Evolutionary conservation across 257 asterid species (phyloP), one percentile per base, ranked within the genome.

Genomic region (Solanum chaucha): DNA sequence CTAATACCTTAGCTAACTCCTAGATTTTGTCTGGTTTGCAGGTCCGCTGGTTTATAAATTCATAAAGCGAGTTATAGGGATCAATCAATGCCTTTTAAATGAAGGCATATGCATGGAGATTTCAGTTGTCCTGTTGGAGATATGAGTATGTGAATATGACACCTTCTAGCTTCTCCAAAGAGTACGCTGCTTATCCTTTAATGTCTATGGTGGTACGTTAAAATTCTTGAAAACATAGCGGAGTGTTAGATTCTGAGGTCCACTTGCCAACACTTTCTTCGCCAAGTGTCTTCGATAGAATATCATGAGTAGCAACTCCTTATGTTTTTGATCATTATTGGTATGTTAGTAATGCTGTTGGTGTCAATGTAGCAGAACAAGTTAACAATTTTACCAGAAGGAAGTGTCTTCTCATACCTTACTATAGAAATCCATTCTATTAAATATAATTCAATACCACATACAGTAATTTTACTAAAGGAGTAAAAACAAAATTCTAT

Each of bases 401-500:
- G 2, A 28, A 46, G 67, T 80, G 24, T 64, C 41, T 80, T 80
- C 38, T 48, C 67, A 80, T 46, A 44, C 68, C 6, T 80, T 80
- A 48, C 84, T 78, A 14, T 78, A 78, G 84, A 78, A 78, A 78
- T 78, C 26, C 41, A 46, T 35, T 4, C 38, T 78, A 80, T 80
- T 80, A 80, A 15, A 46, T 46, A 46, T 80, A 80, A 44, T 46
- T 80, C 85, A 80, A 48, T 80, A 80, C 91, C 84, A 70, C 86
- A 74, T 85, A 65, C 68, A 34, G 19, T 70, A 88, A 87, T 38
- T 86, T 68, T 86, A 88, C 64, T 83, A 78, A 40, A 85, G 30
- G 85, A 74, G 88, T 85, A 73, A 74, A 72, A 72, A n/a, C 11
- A 86, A 34, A 84, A 36, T 87, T 87, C 75, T 94, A 90, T 88